Percentiles rank a stretch among this genome's conserved stretches.
Evolutionary conservation across 805 yeast genomes (phyloP).

Genomic region (Schwanniomyces sp.): DNA sequence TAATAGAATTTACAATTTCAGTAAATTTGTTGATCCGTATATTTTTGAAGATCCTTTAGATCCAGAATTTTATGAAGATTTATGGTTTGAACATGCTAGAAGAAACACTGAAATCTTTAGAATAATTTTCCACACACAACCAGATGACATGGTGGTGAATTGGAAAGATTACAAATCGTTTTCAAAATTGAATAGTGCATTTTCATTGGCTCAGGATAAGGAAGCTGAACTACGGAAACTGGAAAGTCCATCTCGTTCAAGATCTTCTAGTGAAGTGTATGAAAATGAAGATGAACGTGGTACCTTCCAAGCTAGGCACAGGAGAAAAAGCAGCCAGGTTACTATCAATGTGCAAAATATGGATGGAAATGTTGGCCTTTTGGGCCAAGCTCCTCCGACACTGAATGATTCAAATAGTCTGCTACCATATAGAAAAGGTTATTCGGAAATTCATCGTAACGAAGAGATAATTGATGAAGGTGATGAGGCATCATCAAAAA

Average conservation of each 20-base stretch:
- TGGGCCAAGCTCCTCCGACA: constrained; percentile 34
- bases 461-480: constrained; percentile 1
- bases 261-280: constrained; percentile 9
- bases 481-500: not conserved
- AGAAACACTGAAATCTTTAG: constrained; percentile 82
- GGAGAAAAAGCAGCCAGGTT: constrained; percentile 14
- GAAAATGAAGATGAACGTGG: constrained; percentile 12
- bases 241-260: constrained; percentile 12
- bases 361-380: constrained; percentile 32
- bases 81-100: constrained; percentile 81
- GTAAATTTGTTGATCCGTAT: constrained; percentile 78
- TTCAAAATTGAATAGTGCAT: constrained; percentile 59
- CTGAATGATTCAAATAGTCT: constrained; percentile 8
- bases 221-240: constrained; percentile 31
- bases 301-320: constrained; percentile 4
- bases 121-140: constrained; percentile 88
- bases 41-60: constrained; percentile 83
- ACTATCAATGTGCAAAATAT: constrained; percentile 26
- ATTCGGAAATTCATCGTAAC: not conserved
- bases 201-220: constrained; percentile 38
- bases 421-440: not conserved
- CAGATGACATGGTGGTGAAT: constrained; percentile 84
- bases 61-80: constrained; percentile 78
- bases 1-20: constrained; percentile 31
- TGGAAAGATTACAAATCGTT: constrained; percentile 88